Evolutionary conservation across 73 alveolate species (phyloP), one percentile per base, ranked within the genome.

Genomic region (Symbiodinium pilosum): DNA sequence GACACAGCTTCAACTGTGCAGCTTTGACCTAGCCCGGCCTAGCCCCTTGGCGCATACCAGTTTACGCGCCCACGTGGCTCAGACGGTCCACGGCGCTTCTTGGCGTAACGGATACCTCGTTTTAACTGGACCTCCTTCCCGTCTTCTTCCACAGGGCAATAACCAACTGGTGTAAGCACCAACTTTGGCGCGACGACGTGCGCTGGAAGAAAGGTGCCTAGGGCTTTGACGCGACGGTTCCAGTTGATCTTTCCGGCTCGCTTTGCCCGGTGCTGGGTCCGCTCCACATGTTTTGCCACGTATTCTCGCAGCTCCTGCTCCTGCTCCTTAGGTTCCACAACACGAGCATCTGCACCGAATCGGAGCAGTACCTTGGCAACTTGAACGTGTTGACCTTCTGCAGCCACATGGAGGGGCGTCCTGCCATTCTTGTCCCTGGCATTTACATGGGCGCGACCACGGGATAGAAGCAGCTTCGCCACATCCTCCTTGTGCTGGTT

Each of bases 101-200:
- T 91, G 81, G 97, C 97, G 81, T n/a, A 91, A 88, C 97, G 97
- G 54, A 91, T 71, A 81, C 97, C 97, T 5, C 97, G 87, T 42
- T 83, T 40, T 81, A 91, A 88, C 88, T 91, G 97, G 28, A 69
- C 87, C 77, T 68, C 83, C 97, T 91, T 32, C 34, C 97, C 97
- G 81, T 91, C 97, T 52, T 41, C 88, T 54, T 91, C 81, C 88
- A 81, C 59, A 18, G 95, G 95, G 38, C 95, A 89, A 34, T 89
- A 89, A 54, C 95, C 95, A 30, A 89, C 95, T 40, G 95, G 95
- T 3, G 95, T 89, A 43, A 89, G 39, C 39, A 89, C 95, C 77
- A 89, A 38, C 47, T 89, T 89, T 28, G 95, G 95, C 39, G 95
- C 95, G 87, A 89, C 95, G 36, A 89, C 38, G 54, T 89, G 95